A percentile compares a stretch with the other conserved stretches of the same genome.
phyloP scores from a whole-genome alignment of 192 early-diverging fungal genomes.

The Obelidium mucronatum region DNA sequence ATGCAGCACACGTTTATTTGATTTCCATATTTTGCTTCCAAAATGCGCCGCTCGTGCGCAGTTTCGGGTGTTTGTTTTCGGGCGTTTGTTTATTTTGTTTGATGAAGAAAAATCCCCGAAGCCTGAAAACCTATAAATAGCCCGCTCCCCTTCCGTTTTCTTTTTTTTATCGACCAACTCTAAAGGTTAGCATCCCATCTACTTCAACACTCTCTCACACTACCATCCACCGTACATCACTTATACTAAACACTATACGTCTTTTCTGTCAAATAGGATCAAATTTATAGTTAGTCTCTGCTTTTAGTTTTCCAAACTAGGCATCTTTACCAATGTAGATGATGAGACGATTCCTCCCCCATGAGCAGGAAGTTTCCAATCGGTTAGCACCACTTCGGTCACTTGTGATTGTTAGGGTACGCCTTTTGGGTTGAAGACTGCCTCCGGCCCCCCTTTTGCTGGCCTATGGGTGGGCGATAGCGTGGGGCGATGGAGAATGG shows the following conservation, averaged over 20 bases:
- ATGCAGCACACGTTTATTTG: too few relatives aligned
- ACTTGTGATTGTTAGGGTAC: background rate
- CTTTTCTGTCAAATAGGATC: constrained; percentile 12
- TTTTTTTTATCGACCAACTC: constrained; percentile 38
- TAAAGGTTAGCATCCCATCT: constrained; percentile 2
- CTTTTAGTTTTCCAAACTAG: constrained; percentile 36
- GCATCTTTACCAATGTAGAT: constrained; percentile 37
- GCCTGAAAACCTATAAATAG: background rate
- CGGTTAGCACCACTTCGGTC: background rate
- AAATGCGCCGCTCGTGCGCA: too few relatives aligned
- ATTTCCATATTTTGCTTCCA: too few relatives aligned
- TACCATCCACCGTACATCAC: background rate
- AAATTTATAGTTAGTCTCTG: constrained; percentile 38
- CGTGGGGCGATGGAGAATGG: constrained; percentile 35
- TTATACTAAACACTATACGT: background rate
- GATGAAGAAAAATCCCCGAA: background rate
- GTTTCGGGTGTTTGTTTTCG: too few relatives aligned
- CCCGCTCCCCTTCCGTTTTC: background rate
- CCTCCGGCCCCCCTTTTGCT: constrained; percentile 33
- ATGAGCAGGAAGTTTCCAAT: constrained; percentile 35
- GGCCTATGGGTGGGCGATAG: background rate
- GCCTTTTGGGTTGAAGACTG: constrained; percentile 31
- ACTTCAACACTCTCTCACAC: background rate
- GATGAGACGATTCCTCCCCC: constrained; percentile 38
- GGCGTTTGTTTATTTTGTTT: too few relatives aligned